Evolutionary conservation across 257 asterid species (phyloP).

Genomic region (Eucommia ulmoides): DNA sequence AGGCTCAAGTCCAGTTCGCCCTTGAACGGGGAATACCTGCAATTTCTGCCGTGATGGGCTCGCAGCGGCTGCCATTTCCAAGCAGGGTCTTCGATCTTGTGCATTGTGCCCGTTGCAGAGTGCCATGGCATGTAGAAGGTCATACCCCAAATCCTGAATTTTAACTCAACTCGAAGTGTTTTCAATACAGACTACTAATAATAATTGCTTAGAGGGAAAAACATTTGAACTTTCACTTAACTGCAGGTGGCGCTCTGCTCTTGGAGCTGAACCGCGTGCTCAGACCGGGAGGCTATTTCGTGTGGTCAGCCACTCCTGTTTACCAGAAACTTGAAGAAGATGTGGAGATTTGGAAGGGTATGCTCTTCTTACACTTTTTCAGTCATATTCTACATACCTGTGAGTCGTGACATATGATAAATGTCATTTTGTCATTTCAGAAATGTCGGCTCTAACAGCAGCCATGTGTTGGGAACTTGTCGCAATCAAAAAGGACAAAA

Average conservation of each 20-base stretch:
- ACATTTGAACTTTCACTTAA: too few relatives aligned
- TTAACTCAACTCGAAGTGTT: not conserved
- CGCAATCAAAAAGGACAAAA: constrained; percentile 53
- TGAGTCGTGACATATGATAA: too few relatives aligned
- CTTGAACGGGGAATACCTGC: constrained; percentile 93
- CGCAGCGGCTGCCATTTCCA: constrained; percentile 74
- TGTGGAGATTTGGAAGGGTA: constrained; percentile 64
- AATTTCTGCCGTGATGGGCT: constrained; percentile 86
- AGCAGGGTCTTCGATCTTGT: constrained; percentile 71
- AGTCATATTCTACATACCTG: too few relatives aligned
- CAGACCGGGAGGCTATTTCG: constrained; percentile 79
- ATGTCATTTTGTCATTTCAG: constrained; percentile 19
- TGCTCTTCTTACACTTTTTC: too few relatives aligned
- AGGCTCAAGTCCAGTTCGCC: constrained; percentile 89
- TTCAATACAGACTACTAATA: not conserved
- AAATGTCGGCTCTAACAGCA: constrained; percentile 64
- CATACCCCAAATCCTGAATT: not conserved
- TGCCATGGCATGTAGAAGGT: constrained; percentile 91
- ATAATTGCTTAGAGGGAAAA: too few relatives aligned
- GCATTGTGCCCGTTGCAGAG: constrained; percentile 96
- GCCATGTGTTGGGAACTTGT: constrained; percentile 92
- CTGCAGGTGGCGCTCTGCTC: constrained; percentile 77
- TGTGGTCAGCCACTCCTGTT: constrained; percentile 96
- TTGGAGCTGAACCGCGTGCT: constrained; percentile 80
- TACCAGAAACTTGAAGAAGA: constrained; percentile 75